Evolutionary conservation across 2,329 filamentous ascomycete species (phyloP).

Genomic region (Microdochium bolleyi): DNA sequence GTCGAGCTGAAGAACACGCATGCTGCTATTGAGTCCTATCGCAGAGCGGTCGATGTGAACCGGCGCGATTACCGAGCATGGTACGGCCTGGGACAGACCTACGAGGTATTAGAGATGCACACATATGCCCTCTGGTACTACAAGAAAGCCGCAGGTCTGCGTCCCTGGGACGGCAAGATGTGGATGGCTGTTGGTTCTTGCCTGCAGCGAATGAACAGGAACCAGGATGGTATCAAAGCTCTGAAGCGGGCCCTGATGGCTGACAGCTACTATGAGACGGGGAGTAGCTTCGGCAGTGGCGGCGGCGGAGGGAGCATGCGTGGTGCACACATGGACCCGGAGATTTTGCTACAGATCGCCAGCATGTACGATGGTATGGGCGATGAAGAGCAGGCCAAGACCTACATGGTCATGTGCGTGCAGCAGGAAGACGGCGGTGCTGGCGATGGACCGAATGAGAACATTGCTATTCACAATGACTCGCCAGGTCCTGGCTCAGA

Average conservation of each 20-base stretch:
- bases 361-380: constrained; percentile 76
- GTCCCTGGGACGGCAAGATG: constrained; percentile 98
- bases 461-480: constrained; percentile 48
- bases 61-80: constrained; percentile 94
- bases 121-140: constrained; percentile 97
- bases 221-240: constrained; percentile 88
- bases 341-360: constrained; percentile 85
- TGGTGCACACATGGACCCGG: constrained; percentile 69
- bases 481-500: constrained; percentile 32
- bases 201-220: constrained; percentile 79
- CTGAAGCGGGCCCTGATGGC: constrained; percentile 87
- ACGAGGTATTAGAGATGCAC: constrained; percentile 97
- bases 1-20: constrained; percentile 98
- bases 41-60: constrained; percentile 91
- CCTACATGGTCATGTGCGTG: constrained; percentile 93
- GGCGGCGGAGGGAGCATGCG: constrained; percentile 37
- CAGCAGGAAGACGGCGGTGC: constrained; percentile 77
- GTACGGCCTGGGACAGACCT: constrained; percentile 95
- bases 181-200: constrained; percentile 95
- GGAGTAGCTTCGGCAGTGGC: constrained; percentile 44
- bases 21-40: constrained; percentile 93
- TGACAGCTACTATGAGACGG: constrained; percentile 73
- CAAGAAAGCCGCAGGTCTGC: constrained; percentile 83
- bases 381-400: constrained; percentile 71
- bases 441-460: constrained; percentile 32